These are phyloP conservation scores for Sechiopsis laciniata DNA, from an alignment of 306 rosid species.

Conservation along the genomic window DNA sequence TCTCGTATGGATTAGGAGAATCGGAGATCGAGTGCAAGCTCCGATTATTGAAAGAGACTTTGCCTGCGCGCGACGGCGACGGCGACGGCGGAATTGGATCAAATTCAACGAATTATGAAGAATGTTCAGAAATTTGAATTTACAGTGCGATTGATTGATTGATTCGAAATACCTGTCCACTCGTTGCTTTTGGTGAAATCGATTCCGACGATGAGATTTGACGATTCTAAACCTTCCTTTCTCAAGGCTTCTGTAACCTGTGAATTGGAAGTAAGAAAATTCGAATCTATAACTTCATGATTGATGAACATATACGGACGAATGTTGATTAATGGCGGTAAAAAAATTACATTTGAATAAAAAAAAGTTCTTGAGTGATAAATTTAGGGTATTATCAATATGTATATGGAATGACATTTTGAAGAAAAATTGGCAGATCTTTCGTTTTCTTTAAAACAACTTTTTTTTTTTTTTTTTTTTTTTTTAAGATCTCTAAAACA, in stretches of 20 bases:
- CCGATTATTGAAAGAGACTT: constrained; percentile 57
- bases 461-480: too few relatives aligned
- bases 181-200: constrained; percentile 96
- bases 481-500: too few relatives aligned
- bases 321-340: too few relatives aligned
- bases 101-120: background rate
- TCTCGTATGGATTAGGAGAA: constrained; percentile 80
- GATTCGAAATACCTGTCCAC: constrained; percentile 62
- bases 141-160: background rate
- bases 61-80: constrained; percentile 45
- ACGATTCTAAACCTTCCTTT: constrained; percentile 78
- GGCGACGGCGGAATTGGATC: background rate
- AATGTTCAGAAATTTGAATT: background rate
- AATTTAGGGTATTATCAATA: too few relatives aligned
- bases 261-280: too few relatives aligned
- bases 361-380: too few relatives aligned
- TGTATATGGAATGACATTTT: too few relatives aligned
- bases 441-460: too few relatives aligned
- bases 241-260: constrained; percentile 69
- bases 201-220: constrained; percentile 82
- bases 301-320: too few relatives aligned
- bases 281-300: too few relatives aligned
- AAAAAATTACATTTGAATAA: too few relatives aligned
- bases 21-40: constrained; percentile 68
- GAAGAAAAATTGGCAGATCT: too few relatives aligned